Percentiles rank a stretch among this genome's conserved stretches.
Conservation (phyloP, 2,329 filamentous ascomycete species). For the Ophiostoma australiae region DNA sequence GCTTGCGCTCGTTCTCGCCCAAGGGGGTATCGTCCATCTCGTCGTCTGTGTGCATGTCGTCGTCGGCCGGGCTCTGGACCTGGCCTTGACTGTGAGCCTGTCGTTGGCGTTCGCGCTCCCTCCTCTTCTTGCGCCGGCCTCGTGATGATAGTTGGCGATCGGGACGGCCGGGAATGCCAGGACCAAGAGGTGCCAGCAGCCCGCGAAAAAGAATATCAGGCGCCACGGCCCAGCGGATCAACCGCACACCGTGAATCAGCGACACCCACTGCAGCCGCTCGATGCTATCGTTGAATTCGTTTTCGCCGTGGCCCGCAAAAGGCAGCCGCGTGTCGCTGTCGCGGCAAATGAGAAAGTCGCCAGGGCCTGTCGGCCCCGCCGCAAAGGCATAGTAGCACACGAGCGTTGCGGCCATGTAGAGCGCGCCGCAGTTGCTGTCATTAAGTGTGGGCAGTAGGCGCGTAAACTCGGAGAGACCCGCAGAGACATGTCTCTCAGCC, state of each 20-base stretch:
- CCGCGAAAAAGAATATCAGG: background rate
- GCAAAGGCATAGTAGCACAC: background rate
- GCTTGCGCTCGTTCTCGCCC: background rate
- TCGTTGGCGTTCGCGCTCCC: background rate
- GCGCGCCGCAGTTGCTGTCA: background rate
- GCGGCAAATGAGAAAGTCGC: background rate
- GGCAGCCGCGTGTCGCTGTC: background rate
- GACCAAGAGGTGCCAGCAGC: background rate
- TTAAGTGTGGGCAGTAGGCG: background rate
- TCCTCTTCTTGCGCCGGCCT: background rate
- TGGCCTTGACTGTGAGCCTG: background rate
- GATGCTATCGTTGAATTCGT: background rate
- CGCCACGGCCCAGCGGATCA: background rate
- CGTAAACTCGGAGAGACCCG: background rate
- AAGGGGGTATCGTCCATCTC: background rate
- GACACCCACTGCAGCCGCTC: background rate
- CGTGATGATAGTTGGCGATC: background rate
- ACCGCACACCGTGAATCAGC: background rate
- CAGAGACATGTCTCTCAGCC: background rate
- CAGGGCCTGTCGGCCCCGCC: background rate
- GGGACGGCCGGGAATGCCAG: background rate
- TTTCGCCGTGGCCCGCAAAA: background rate
- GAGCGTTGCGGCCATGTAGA: background rate
- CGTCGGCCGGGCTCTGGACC: background rate
- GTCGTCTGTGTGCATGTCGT: background rate